These are phyloP conservation scores for Sarocladiaceae sp. DNA, from an alignment of 2,329 filamentous ascomycete genomes.

Conservation along the genomic window DNA sequence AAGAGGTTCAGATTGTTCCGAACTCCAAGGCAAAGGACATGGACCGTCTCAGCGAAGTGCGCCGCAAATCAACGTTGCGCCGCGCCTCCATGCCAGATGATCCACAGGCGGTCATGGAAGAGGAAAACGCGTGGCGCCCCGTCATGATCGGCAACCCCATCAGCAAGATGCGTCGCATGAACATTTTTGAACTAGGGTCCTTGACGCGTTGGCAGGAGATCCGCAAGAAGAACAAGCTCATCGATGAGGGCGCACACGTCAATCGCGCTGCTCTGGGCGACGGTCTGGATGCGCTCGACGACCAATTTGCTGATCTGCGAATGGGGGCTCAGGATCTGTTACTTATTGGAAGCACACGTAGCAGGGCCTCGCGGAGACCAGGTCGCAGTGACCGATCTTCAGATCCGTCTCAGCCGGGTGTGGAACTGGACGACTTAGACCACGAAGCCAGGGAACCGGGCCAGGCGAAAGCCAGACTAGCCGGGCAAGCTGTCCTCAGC, in stretches of 20 bases:
- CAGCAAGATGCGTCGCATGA: constrained; percentile 63
- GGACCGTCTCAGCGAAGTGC: constrained; percentile 43
- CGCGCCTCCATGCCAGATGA: constrained; percentile 35
- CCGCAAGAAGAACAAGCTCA: constrained; percentile 50
- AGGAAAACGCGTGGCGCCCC: constrained; percentile 59
- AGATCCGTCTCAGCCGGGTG: constrained; percentile 4
- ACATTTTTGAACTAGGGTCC: constrained; percentile 61
- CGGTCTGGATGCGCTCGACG: constrained; percentile 29
- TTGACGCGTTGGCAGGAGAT: constrained; percentile 71
- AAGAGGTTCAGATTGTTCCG: constrained; percentile 62
- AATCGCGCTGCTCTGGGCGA: constrained; percentile 29
- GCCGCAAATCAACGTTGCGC: constrained; percentile 40
- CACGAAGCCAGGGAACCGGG: background rate
- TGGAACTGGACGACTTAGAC: constrained; percentile 21
- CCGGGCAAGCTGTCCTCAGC: background rate
- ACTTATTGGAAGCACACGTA: constrained; percentile 19
- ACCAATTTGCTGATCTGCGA: constrained; percentile 29
- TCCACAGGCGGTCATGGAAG: constrained; percentile 34
- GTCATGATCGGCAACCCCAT: constrained; percentile 66
- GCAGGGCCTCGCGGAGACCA: constrained; percentile 15
- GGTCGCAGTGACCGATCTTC: constrained; percentile 9
- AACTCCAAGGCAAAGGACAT: constrained; percentile 50
- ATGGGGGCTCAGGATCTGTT: constrained; percentile 26
- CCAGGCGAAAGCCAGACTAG: background rate
- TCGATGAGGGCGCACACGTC: constrained; percentile 37